Evolutionary conservation across 2,329 filamentous ascomycete genomes (phyloP), one percentile per base, ranked within the genome.

Genomic region (Microascus cirrosus): DNA sequence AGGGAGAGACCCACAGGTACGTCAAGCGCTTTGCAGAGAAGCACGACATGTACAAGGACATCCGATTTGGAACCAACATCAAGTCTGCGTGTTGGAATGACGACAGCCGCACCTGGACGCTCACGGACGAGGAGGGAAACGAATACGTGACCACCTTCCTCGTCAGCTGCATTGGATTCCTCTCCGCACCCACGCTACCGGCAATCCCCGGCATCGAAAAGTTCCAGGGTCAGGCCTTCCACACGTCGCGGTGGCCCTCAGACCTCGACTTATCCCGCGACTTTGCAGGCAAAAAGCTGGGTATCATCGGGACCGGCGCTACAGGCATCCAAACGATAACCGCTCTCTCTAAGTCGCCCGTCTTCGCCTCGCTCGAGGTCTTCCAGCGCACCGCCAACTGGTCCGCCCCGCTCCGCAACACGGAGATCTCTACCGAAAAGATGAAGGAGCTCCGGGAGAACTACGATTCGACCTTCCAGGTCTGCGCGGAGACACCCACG

Each of bases 401-500:
- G 86, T 82, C 81, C 0, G 79, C 78, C 36, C 75, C 84, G 0
- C 83, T 85, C 53, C 73, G 74, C 0, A 83, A 81, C 62, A 63
- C 77, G 2, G 80, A 85, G 24, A 78, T 85, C 42, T 75, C 83
- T 58, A 72, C 75, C 2, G 73, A 83, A 61, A 70, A 71, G 2
- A 67, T 83, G 7, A 81, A 85, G 61, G 69, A 77, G 51, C 53
- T 58, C 61, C 3, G 64, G 62, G 39, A 68, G 63, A 61, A 67
- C 66, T 51, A 64, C 68, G 51, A 61, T 65, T 36, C 34, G 22
- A 58, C 53, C 34, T 58, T 70, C 25, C 80, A 79, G 54, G 89
- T 85, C 67, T 90, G 84, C 75, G 73, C 80, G 10, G 74, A 77
- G 0, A 84, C 84, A 59, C 66, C 69, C 0, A 70, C 72, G 0